These are phyloP conservation scores for Eucalyptus camaldulensis DNA, from an alignment of 345 rosid species.

Conservation along the genomic window DNA sequence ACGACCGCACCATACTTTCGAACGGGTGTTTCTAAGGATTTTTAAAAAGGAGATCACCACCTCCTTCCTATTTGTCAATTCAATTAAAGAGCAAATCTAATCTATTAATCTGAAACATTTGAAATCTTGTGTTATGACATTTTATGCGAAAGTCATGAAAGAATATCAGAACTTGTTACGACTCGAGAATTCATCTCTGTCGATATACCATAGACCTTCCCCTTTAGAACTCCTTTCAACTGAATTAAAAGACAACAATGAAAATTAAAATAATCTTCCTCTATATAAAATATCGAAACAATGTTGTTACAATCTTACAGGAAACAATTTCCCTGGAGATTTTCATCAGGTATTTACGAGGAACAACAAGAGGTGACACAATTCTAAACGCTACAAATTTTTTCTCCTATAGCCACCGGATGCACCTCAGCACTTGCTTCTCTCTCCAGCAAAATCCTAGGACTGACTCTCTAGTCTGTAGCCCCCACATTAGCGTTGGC, in stretches of 20 bases:
- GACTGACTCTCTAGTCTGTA: neutral
- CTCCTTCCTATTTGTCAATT: too few species aligned
- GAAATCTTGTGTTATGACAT: neutral
- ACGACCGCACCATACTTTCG: too few species aligned
- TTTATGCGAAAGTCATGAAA: rapidly evolving
- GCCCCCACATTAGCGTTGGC: neutral
- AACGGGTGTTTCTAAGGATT: too few species aligned
- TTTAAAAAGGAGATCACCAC: too few species aligned
- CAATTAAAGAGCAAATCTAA: too few species aligned
- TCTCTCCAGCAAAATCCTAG: neutral
- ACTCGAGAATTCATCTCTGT: neutral
- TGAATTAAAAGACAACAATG: neutral
- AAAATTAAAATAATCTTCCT: neutral
- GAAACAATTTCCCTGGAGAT: neutral
- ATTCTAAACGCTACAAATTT: neutral
- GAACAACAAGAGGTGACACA: neutral
- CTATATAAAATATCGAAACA: neutral
- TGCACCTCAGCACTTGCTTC: neutral
- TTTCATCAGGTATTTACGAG: neutral
- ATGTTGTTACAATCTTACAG: neutral
- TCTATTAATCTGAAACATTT: neutral
- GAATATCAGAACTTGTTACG: neutral
- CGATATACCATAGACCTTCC: neutral
- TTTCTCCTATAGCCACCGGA: neutral
- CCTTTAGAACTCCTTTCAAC: neutral